Conservation (phyloP, 208 protist genomes). For the Polymyxa betae region DNA sequence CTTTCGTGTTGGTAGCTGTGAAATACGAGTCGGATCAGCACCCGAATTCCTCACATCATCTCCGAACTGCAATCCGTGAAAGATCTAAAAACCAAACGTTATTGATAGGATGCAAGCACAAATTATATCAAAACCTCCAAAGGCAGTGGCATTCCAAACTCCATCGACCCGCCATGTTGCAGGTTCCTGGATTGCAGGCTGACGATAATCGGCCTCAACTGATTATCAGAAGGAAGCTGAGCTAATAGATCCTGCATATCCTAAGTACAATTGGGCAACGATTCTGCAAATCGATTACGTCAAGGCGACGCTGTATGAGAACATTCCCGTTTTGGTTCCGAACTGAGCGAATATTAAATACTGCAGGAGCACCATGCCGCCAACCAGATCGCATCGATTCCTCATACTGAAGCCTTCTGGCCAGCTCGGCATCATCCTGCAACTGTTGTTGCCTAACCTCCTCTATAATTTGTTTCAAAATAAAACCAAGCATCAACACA, state of each 20-base stretch:
- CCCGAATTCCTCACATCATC: too few species aligned
- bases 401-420: background rate
- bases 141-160: too few species aligned
- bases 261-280: background rate
- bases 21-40: background rate
- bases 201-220: background rate
- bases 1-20: conserved; percentile 35
- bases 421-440: conserved; percentile 13
- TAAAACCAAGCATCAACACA: background rate
- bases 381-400: background rate
- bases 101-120: too few species aligned
- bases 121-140: too few species aligned
- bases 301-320: background rate
- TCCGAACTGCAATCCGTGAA: too few species aligned
- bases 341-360: background rate
- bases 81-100: too few species aligned
- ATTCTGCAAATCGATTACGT: background rate
- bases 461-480: background rate
- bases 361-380: background rate
- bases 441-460: conserved; percentile 2
- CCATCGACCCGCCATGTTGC: too few species aligned
- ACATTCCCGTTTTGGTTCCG: background rate
- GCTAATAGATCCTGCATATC: conserved; percentile 7
- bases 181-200: too few species aligned
- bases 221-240: conserved; percentile 15